These are phyloP conservation scores for Leucocoprinus leucothites DNA, from an alignment of 768 basidiomycete genomes.

Conservation along the genomic window DNA sequence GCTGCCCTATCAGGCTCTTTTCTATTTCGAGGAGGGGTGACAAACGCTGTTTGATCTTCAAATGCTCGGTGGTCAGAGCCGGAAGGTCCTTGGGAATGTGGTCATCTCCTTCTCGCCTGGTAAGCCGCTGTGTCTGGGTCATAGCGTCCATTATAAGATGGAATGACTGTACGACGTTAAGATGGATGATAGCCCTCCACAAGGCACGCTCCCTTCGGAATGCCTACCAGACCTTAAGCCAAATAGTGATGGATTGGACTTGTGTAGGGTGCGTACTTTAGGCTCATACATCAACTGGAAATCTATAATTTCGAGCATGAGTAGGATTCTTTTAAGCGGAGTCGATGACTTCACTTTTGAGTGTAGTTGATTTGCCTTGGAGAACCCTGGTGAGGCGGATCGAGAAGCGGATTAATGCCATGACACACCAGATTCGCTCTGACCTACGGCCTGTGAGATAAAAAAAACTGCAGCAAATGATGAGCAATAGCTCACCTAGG, in stretches of 20 bases:
- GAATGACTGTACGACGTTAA: constrained; percentile 69
- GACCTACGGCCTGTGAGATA: constrained; percentile 40
- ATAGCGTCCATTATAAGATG: constrained; percentile 61
- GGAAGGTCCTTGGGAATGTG: constrained; percentile 24
- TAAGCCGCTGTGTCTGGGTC: constrained; percentile 26
- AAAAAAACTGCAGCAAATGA: background rate
- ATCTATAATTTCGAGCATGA: constrained; percentile 30
- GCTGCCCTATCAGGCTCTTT: constrained; percentile 50
- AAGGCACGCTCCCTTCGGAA: constrained; percentile 59
- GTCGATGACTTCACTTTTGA: background rate
- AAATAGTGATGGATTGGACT: background rate
- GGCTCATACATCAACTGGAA: constrained; percentile 64
- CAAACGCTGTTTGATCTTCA: constrained; percentile 57
- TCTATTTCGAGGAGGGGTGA: constrained; percentile 63
- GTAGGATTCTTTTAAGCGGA: background rate
- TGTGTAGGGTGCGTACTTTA: constrained; percentile 31
- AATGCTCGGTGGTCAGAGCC: constrained; percentile 38
- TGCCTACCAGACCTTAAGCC: constrained; percentile 29
- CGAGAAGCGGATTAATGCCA: too few relatives aligned
- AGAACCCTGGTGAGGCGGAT: background rate
- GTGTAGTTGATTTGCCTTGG: constrained; percentile 10
- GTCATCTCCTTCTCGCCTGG: constrained; percentile 18
- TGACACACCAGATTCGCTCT: constrained; percentile 76
- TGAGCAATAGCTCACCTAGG: constrained; percentile 44
- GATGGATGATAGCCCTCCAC: constrained; percentile 67